Evolutionary conservation across 768 basidiomycete genomes (phyloP).

Genomic region (Pleurotus pulmonarius): DNA sequence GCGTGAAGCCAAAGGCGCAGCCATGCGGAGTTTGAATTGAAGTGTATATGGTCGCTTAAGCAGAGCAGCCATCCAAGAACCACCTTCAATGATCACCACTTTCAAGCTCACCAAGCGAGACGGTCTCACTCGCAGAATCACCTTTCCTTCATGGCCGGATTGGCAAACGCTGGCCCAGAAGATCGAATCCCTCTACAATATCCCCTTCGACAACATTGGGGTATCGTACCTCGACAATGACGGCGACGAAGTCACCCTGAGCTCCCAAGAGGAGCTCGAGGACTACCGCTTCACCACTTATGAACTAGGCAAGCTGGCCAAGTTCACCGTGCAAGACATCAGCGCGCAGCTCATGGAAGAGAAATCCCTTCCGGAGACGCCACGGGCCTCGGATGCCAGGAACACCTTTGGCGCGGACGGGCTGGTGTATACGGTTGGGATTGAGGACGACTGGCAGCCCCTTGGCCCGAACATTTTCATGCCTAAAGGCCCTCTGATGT

Average conservation of each 20-base stretch:
- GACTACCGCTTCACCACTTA: slow-evolving; percentile 54
- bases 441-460: slow-evolving; percentile 65
- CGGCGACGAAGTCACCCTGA: slow-evolving; percentile 74
- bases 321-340: slow-evolving; percentile 64
- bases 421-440: slow-evolving; percentile 40
- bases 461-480: slow-evolving; percentile 20
- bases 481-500: slow-evolving; percentile 23
- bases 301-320: slow-evolving; percentile 34
- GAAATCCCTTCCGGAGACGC: slow-evolving; percentile 26
- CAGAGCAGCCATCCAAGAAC: slow-evolving; percentile 8
- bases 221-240: slow-evolving; percentile 74
- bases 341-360: slow-evolving; percentile 28
- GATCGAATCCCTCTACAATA: slow-evolving; percentile 46
- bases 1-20: slow-evolving; percentile 7
- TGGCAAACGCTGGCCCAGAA: slow-evolving; percentile 57
- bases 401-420: slow-evolving; percentile 58
- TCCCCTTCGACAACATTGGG: slow-evolving; percentile 55
- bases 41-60: slow-evolving; percentile 11
- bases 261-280: slow-evolving; percentile 71
- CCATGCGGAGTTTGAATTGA: slow-evolving; percentile 41
- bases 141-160: slow-evolving; percentile 46
- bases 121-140: slow-evolving; percentile 57
- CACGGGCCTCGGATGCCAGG: slow-evolving; percentile 32
- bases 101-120: slow-evolving; percentile 65
- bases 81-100: slow-evolving; percentile 32